Base-by-base conservation (phyloP, 768 basidiomycete genomes). In the Rickenella mellea region DNA sequence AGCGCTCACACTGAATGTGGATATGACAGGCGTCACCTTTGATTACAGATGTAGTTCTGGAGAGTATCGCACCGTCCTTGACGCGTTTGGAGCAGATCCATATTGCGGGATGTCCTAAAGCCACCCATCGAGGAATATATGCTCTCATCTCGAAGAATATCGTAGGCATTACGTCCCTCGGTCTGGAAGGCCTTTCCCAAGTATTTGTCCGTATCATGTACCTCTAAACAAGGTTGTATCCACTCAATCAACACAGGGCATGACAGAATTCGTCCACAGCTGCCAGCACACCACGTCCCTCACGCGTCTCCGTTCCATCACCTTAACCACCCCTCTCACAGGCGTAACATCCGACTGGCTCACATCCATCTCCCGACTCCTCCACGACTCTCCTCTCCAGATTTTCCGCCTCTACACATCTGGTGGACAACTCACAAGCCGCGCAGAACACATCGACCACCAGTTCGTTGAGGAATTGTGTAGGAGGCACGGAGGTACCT, bases 61-160 rank as follows among this genome's bases (percentile, higher is more conserved):
- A 63, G 36, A 50, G 61, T 3, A 49, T 87, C 4, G 71, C 80
- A 0, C 65, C 72, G 0, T 52, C 63, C 37, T 64, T 85, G 24
- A 48, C 52, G 7, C 60, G 68, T 6, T 60, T 89, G 12, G 72
- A 79, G 32, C 66, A 75, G 29, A 51, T 89, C 3, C 65, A 72
- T 40, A 58, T 90, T 10, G 69, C 73, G 1, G 86, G 85, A 15
- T 89, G 85, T 54, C 66, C 71, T 2, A 82, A 70, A 51, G 74
- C 87, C 20, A 83, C 80, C 1, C 70, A 86, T 39, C 47, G 47
- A 7, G 81, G 84, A 1, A 58, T 86, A 2, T 69, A 61, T 54
- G 63, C 71, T 2, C 46, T 85, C 11, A 51, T 83, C 1, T 63
- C 65, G 3, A 45, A 55, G 17, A 80, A 67, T 42, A 46, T 49